Evolutionary conservation across 2,329 filamentous ascomycete genomes (phyloP).

Genomic region (Aspergillus spinulosporus): DNA sequence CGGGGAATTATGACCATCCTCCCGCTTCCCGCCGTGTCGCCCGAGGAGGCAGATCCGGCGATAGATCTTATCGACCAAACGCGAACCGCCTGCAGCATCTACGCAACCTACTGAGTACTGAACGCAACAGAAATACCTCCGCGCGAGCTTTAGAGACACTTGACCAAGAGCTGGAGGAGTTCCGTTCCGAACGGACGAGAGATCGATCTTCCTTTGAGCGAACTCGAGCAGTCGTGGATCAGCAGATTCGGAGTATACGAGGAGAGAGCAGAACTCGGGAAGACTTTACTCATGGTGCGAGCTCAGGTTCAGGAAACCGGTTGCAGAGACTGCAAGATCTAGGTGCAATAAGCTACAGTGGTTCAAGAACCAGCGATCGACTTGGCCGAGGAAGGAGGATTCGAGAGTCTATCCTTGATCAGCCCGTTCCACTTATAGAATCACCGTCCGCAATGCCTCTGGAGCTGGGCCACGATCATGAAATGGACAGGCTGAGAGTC

Average conservation of each 20-base stretch:
- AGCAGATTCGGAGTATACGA: slow-evolving; percentile 27
- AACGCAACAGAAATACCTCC: slow-evolving; percentile 33
- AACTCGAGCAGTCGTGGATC: slow-evolving; percentile 28
- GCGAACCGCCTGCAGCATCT: slow-evolving; percentile 38
- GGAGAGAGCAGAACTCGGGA: slow-evolving; percentile 16
- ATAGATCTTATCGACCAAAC: slow-evolving; percentile 27
- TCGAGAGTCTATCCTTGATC: slow-evolving; percentile 28
- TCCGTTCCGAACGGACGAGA: slow-evolving; percentile 28
- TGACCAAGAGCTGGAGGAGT: slow-evolving; percentile 41
- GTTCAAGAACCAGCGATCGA: slow-evolving; percentile 25
- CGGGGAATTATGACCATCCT: slow-evolving; percentile 46
- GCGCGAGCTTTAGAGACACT: slow-evolving; percentile 41
- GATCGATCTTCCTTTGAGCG: slow-evolving; percentile 30
- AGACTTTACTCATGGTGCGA: slow-evolving; percentile 19
- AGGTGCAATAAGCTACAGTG: slow-evolving; percentile 23
- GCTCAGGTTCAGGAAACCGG: slow-evolving; percentile 16
- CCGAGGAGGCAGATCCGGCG: slow-evolving; percentile 25
- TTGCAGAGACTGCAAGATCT: slow-evolving; percentile 18
- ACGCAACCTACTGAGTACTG: slow-evolving; percentile 40
- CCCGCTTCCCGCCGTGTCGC: slow-evolving; percentile 37
- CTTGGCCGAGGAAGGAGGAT: slow-evolving; percentile 13
- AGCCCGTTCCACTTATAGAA: slow-evolving; percentile 28
- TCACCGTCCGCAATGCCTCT: slow-evolving; percentile 32
- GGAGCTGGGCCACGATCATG: slow-evolving; percentile 25
- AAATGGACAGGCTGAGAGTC: slow-evolving; percentile 48